Evolutionary conservation across 371 early-diverging fungal genomes (phyloP).

Genomic region (Mortierella sp.): DNA sequence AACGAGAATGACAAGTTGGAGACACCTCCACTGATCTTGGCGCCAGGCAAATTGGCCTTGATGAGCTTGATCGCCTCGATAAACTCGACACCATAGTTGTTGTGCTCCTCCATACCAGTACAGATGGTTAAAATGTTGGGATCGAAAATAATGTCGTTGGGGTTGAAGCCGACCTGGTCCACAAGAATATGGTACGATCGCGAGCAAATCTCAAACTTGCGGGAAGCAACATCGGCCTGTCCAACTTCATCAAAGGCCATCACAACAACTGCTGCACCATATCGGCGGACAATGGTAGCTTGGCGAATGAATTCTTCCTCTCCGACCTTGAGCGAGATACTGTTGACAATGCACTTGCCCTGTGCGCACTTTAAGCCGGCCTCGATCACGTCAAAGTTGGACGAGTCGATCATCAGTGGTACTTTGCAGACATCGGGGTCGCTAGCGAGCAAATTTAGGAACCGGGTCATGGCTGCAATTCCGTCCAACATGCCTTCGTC

Average conservation of each 20-base stretch:
- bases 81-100: slow-evolving; percentile 95
- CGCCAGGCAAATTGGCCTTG: slow-evolving; percentile 84
- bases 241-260: slow-evolving; percentile 97
- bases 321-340: slow-evolving; percentile 94
- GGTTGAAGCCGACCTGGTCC: slow-evolving; percentile 86
- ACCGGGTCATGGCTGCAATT: slow-evolving; percentile 90
- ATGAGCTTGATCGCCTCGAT: slow-evolving; percentile 81
- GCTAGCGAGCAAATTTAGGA: slow-evolving; percentile 91
- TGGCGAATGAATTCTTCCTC: slow-evolving; percentile 91
- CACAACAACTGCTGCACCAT: slow-evolving; percentile 95
- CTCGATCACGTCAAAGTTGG: slow-evolving; percentile 95
- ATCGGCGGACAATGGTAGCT: slow-evolving; percentile 86
- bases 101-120: slow-evolving; percentile 96
- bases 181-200: slow-evolving; percentile 91
- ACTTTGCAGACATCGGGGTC: slow-evolving; percentile 92
- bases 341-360: slow-evolving; percentile 97
- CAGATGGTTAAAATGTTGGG: slow-evolving; percentile 96
- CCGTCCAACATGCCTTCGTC: slow-evolving; percentile 96
- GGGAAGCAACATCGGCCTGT: slow-evolving; percentile 85
- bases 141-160: slow-evolving; percentile 94
- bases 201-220: slow-evolving; percentile 90
- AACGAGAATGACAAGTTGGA: slow-evolving; percentile 96
- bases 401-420: slow-evolving; percentile 95
- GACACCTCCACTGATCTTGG: slow-evolving; percentile 93
- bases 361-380: slow-evolving; percentile 95